phyloP scores from a whole-genome alignment of 2,329 filamentous ascomycete species.

The Cytospora mali region DNA sequence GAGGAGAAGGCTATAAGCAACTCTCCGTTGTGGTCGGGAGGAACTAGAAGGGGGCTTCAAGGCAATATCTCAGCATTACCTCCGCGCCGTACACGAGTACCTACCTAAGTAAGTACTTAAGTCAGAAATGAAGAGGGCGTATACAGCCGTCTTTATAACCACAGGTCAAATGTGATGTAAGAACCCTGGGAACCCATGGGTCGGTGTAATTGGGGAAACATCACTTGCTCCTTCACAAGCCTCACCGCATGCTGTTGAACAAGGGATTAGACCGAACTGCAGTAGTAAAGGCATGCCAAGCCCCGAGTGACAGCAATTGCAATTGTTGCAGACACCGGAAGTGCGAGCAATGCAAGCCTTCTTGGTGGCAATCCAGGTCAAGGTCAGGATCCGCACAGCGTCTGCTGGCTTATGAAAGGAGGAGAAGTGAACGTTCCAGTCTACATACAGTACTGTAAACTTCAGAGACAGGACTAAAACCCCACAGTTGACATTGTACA shows the following conservation, averaged over 20 bases:
- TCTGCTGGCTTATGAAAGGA: no score
- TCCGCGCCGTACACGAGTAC: background rate
- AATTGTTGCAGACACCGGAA: background rate
- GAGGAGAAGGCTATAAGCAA: background rate
- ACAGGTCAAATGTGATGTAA: no score
- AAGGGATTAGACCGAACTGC: background rate
- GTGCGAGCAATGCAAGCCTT: background rate
- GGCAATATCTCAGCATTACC: background rate
- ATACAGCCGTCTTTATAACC: background rate
- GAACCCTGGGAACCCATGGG: no score
- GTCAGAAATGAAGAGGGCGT: no score
- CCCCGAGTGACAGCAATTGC: background rate
- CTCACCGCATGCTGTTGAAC: no score
- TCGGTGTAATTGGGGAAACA: no score
- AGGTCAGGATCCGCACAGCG: no score
- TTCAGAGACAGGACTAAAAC: no score
- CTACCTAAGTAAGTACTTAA: background rate
- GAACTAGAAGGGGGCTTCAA: background rate
- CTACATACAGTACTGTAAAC: background rate
- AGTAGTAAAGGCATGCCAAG: background rate
- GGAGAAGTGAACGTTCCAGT: no score
- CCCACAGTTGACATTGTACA: no score
- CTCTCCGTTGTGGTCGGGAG: background rate
- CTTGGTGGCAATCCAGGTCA: no score
- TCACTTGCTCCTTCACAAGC: no score